Base-by-base conservation (phyloP, 129 eudicot species). In the carrot (Daucus carota) region DNA sequence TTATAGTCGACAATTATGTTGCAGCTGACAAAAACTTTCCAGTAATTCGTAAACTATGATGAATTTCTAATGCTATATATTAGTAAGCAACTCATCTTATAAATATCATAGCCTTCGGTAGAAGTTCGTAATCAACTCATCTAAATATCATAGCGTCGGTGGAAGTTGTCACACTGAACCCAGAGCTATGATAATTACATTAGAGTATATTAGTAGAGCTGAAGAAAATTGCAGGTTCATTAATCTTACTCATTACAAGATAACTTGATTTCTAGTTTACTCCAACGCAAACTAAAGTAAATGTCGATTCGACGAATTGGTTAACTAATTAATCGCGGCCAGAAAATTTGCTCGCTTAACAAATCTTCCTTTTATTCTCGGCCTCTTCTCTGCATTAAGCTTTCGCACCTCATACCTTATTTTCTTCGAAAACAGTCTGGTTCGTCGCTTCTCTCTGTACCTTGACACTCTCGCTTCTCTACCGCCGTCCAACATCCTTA, bases 311-410 rank as follows among this genome's bases (percentile, higher is more conserved):
- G 65, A 57, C 65, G 12, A 24, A 57, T n/a, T 57, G 65, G 31
- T 57, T 57, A 3, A n/a, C 28, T 57, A 57, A n/a, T 57, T 57
- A 9, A 9, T 8, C n/a, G 74, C 74, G 2, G 73, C 46, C 5
- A 22, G 28, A 72, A 86, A 80, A 78, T 73, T 83, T 38, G 85
- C 59, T 68, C 95, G 79, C 86, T 91, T 91, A 9, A 91, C 97
- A 77, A 91, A 91, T 74, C 97, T 87, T 70, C 97, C 97, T 87
- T 91, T 91, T 89, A 91, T 89, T 73, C 97, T 75, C 5, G 97
- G 97, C 87, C 97, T 87, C 84, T 89, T 91, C 81, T 91, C 97
- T 20, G 97, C 97, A 80, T 91, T 91, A 82, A 91, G 68, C 67
- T 91, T 91, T 2, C 97, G 79, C 54, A 91, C 97, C 83, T 91